Evolutionary conservation across 2,329 filamentous ascomycete genomes (phyloP), one percentile per base, ranked within the genome.

Genomic region (Mariannaea sp.): DNA sequence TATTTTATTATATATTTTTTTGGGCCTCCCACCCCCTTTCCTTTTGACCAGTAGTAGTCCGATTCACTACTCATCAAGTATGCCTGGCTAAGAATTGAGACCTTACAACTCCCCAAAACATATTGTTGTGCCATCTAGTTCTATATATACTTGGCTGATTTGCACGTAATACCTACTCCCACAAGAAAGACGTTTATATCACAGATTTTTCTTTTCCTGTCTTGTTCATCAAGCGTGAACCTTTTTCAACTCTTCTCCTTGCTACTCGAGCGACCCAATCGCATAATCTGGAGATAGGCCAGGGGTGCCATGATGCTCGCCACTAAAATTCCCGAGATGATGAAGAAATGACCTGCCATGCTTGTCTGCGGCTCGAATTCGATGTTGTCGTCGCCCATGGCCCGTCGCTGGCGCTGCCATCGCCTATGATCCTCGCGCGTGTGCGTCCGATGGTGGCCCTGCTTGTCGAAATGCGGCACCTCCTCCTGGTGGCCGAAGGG

Each of bases 401-500:
- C 80, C 67, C 68, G 62, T 29, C 66, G 66, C 35, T 68, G 66
- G 13, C 76, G 56, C 39, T 62, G 56, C 62, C 64, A 69, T 16
- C 74, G 71, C 5, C 77, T 71, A 36, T 74, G 71, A 59, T 89
- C 82, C 62, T 88, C 79, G 27, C 80, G 76, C 43, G 81, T 77
- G 59, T 96, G 90, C 54, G 90, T 95, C 57, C 84, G 79, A 64
- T 85, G 84, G 72, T 96, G 92, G 8, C 81, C 79, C 35, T 75
- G 77, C 33, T 82, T 81, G 73, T 97, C 87, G 63, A 96, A 99
- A 74, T 96, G 89, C 60, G 85, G 83, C 26, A 91, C 77, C 27
- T 85, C 78, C 49, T 83, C 76, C 26, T 76, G 71, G 45, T 71
- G 66, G 1, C 69, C 65, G 59, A 74, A 80, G 5, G 78, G 76